phyloP scores from a whole-genome alignment of 1,139 yeast species.

The Blastobotrys persicus region DNA sequence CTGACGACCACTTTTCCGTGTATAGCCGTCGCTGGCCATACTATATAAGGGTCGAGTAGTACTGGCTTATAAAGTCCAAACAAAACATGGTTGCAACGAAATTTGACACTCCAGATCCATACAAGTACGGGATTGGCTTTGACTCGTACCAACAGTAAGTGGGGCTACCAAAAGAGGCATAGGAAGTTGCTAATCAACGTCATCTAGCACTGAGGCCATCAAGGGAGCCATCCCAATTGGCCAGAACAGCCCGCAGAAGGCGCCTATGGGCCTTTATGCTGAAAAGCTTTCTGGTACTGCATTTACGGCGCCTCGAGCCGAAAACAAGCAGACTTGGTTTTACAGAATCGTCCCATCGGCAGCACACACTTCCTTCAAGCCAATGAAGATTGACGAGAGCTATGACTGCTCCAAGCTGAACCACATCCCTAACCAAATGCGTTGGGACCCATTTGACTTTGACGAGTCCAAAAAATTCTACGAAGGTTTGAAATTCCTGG shows the following conservation, averaged over 20 bases:
- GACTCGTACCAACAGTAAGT: conserved; percentile 29
- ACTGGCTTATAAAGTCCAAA: no score
- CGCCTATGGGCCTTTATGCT: conserved; percentile 30
- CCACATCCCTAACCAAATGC: conserved; percentile 31
- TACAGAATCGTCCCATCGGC: conserved; percentile 32
- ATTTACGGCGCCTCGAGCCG: conserved; percentile 32
- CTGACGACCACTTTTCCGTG: no score
- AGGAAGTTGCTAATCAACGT: conserved; percentile 4
- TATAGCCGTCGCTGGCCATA: no score
- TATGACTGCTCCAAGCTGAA: conserved; percentile 20
- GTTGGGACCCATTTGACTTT: conserved; percentile 34
- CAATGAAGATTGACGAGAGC: conserved; percentile 17
- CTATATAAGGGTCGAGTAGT: no score
- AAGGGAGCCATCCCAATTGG: conserved; percentile 30
- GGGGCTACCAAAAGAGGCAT: not conserved
- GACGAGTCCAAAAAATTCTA: conserved; percentile 26
- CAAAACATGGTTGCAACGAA: conserved; percentile 21
- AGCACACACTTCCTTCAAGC: conserved; percentile 25
- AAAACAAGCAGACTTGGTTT: conserved; percentile 32
- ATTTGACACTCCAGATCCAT: conserved; percentile 26
- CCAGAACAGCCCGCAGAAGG: conserved; percentile 30
- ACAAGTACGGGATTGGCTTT: conserved; percentile 28
- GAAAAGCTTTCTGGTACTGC: conserved; percentile 35
- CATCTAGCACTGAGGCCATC: conserved; percentile 27
- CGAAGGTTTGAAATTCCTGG: conserved; percentile 30